Percentiles rank a stretch among this genome's conserved stretches.
These are phyloP conservation scores for Sporobolomyces phaffii DNA, from an alignment of 768 basidiomycete genomes.

Conservation along the genomic window DNA sequence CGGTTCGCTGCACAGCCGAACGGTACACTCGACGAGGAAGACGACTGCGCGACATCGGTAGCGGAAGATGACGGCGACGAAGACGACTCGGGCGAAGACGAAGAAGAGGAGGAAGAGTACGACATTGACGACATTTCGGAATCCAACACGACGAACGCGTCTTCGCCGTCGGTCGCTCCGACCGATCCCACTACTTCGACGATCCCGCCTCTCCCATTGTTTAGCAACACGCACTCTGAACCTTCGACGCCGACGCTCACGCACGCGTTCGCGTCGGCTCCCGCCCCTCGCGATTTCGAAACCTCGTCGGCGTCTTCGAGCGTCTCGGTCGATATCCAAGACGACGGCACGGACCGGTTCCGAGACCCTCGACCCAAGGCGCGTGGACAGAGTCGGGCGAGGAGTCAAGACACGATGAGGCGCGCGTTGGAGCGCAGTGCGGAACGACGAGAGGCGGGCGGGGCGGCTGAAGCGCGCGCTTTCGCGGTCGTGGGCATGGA, in stretches of 20 bases:
- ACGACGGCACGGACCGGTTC: slow-evolving; percentile 21
- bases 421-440: background rate
- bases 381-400: background rate
- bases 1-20: slow-evolving; percentile 8
- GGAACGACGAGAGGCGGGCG: background rate
- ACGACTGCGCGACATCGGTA: slow-evolving; percentile 17
- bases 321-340: slow-evolving; percentile 31
- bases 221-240: slow-evolving; percentile 1
- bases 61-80: slow-evolving; percentile 43
- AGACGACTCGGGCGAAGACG: slow-evolving; percentile 53
- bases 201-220: background rate
- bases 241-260: background rate
- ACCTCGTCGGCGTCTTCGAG: slow-evolving; percentile 8
- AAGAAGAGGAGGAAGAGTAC: slow-evolving; percentile 50
- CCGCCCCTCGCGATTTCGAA: slow-evolving; percentile 1
- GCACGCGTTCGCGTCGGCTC: background rate
- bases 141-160: slow-evolving; percentile 46
- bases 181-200: background rate
- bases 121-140: slow-evolving; percentile 88
- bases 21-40: slow-evolving; percentile 1
- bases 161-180: slow-evolving; percentile 13
- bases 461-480: slow-evolving; percentile 11
- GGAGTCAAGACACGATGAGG: slow-evolving; percentile 1
- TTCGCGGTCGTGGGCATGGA: slow-evolving; percentile 32
- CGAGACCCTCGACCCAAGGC: slow-evolving; percentile 1